Percentiles rank a stretch among this genome's conserved stretches.
Evolutionary conservation across 2,329 filamentous ascomycete species (phyloP).

Genomic region (Fonsecaea pedrosoi): DNA sequence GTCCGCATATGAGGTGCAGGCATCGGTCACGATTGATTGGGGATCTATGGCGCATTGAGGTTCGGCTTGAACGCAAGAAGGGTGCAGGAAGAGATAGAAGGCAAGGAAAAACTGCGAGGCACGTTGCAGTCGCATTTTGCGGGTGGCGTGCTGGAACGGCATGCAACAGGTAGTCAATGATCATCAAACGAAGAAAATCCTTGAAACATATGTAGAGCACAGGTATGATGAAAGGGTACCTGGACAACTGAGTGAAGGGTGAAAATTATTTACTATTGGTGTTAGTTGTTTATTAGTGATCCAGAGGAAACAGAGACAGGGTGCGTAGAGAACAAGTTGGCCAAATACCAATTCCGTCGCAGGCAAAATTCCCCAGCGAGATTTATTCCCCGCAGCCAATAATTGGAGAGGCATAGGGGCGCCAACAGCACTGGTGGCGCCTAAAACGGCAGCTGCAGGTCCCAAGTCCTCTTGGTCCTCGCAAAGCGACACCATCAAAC

Average conservation of each 20-base stretch:
- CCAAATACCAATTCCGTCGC: neutral
- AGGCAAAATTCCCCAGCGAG: neutral
- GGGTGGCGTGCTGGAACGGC: neutral
- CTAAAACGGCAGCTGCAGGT: neutral
- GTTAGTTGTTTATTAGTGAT: conserved; percentile 2
- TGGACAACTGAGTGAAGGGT: neutral
- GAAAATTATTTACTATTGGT: conserved; percentile 5
- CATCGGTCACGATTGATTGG: conserved; percentile 86
- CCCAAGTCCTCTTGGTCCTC: neutral
- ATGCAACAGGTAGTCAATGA: conserved; percentile 1
- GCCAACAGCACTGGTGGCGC: neutral
- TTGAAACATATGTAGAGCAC: conserved; percentile 2
- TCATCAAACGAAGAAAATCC: neutral
- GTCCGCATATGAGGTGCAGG: conserved; percentile 90
- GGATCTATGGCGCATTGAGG: conserved; percentile 69
- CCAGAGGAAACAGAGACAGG: neutral
- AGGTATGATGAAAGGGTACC: neutral
- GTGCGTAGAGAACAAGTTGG: neutral
- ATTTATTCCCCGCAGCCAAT: neutral
- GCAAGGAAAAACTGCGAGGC: conserved; percentile 37
- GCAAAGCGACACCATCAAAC: too few relatives aligned
- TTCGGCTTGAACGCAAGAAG: conserved; percentile 32
- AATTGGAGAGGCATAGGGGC: too few relatives aligned
- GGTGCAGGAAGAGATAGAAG: conserved; percentile 34
- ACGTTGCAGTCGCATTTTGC: conserved; percentile 30